phyloP scores from a whole-genome alignment of 2,329 filamentous ascomycete genomes.

The Fusarium annulatum region DNA sequence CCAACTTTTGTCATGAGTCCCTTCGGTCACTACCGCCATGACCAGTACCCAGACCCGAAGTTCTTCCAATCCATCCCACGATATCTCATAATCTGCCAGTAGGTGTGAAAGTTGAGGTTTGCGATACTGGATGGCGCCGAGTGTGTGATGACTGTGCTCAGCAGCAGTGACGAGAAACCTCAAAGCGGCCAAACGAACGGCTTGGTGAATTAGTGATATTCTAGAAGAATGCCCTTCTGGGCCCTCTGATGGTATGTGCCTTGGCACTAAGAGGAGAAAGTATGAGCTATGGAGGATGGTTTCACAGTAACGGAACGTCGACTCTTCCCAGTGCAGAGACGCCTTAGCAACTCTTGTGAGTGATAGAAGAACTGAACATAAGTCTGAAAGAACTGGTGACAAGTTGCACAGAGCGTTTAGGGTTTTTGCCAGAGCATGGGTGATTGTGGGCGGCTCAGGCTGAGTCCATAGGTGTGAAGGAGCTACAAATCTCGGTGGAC shows the following conservation, averaged over 20 bases:
- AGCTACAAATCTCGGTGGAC: background rate
- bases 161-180: background rate
- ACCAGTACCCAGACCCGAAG: background rate
- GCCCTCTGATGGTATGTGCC: background rate
- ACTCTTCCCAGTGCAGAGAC: background rate
- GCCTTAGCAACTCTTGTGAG: background rate
- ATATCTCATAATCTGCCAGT: background rate
- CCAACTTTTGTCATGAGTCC: background rate
- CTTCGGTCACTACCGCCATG: background rate
- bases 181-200: background rate
- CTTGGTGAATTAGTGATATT: background rate
- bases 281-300: background rate
- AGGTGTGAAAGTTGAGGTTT: background rate
- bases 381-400: background rate
- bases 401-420: background rate
- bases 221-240: background rate
- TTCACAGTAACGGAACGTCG: background rate
- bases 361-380: background rate
- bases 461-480: background rate
- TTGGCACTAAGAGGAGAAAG: background rate
- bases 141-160: conserved; percentile 3
- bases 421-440: background rate
- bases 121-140: background rate
- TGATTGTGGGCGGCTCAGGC: background rate
- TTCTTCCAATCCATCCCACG: background rate